Percentiles rank a stretch among this genome's conserved stretches.
Evolutionary conservation across 2,329 filamentous ascomycete species (phyloP).

Genomic region (Hypoxylon sp.): DNA sequence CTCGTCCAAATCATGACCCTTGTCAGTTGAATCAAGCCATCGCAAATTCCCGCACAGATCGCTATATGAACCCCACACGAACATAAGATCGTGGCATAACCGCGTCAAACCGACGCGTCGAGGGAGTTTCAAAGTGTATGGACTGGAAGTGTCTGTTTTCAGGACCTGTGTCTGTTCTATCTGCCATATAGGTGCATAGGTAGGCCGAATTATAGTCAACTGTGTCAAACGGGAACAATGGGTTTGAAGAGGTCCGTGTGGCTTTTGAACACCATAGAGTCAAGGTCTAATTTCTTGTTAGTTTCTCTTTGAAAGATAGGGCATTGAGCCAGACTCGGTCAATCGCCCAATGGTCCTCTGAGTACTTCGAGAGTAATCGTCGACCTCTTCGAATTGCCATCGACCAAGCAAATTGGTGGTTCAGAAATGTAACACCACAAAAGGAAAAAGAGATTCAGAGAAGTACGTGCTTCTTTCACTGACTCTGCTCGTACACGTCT

Average conservation of each 20-base stretch:
- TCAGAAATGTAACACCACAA: slow-evolving; percentile 39
- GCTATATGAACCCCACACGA: neutral
- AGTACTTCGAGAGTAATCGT: slow-evolving; percentile 43
- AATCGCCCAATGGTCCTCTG: slow-evolving; percentile 45
- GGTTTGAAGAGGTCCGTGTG: slow-evolving; percentile 30
- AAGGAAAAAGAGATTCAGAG: slow-evolving; percentile 39
- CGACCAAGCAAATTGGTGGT: slow-evolving; percentile 48
- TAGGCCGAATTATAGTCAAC: neutral
- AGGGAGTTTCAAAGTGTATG: neutral
- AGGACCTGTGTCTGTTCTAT: neutral
- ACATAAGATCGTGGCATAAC: neutral
- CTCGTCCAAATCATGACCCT: neutral
- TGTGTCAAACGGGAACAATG: too few species aligned
- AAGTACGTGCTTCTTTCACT: slow-evolving; percentile 38
- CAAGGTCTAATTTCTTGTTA: slow-evolving; percentile 20
- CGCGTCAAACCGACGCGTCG: neutral
- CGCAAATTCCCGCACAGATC: slow-evolving; percentile 1
- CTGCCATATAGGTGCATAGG: neutral
- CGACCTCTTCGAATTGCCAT: slow-evolving; percentile 50
- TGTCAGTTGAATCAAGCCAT: neutral
- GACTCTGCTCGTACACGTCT: neutral
- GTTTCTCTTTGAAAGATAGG: slow-evolving; percentile 41
- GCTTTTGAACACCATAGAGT: neutral
- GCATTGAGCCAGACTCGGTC: slow-evolving; percentile 34
- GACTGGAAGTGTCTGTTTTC: neutral